Evolutionary conservation across 306 rosid species (phyloP).

Genomic region (Sesbania bispinosa): DNA sequence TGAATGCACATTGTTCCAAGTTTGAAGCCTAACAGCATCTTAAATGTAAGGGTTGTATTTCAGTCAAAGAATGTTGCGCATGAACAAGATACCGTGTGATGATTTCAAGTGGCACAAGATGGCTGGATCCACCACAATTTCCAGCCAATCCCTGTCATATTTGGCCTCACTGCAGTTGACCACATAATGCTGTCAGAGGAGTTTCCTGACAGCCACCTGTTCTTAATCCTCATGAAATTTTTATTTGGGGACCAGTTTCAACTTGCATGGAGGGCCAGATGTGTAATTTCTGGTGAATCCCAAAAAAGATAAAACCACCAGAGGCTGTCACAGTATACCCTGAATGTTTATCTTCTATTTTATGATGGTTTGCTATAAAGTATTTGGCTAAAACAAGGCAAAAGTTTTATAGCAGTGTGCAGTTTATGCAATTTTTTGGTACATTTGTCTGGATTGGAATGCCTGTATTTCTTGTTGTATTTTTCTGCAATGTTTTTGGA

Average conservation of each 20-base stretch:
- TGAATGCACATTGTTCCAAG: background rate
- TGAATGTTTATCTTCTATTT: too few relatives aligned
- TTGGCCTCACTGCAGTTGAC: background rate
- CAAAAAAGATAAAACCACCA: too few relatives aligned
- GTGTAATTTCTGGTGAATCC: background rate
- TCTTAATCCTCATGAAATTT: background rate
- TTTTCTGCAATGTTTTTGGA: too few relatives aligned
- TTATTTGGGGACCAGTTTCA: background rate
- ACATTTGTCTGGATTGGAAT: too few relatives aligned
- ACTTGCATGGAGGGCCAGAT: background rate
- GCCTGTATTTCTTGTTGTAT: too few relatives aligned
- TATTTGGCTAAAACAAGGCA: too few relatives aligned
- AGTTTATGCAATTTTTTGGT: too few relatives aligned
- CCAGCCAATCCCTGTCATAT: background rate
- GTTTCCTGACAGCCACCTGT: background rate
- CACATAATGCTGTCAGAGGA: background rate
- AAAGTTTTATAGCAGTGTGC: too few relatives aligned
- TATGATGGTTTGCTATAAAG: too few relatives aligned
- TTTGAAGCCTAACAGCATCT: background rate
- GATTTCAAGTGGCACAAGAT: background rate
- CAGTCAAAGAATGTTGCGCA: background rate
- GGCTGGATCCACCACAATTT: background rate
- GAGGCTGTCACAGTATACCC: too few relatives aligned
- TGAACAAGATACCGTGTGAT: background rate
- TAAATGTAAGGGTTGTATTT: background rate